phyloP scores from a whole-genome alignment of 169 alveolate species.

The Cystoisospora suis region DNA sequence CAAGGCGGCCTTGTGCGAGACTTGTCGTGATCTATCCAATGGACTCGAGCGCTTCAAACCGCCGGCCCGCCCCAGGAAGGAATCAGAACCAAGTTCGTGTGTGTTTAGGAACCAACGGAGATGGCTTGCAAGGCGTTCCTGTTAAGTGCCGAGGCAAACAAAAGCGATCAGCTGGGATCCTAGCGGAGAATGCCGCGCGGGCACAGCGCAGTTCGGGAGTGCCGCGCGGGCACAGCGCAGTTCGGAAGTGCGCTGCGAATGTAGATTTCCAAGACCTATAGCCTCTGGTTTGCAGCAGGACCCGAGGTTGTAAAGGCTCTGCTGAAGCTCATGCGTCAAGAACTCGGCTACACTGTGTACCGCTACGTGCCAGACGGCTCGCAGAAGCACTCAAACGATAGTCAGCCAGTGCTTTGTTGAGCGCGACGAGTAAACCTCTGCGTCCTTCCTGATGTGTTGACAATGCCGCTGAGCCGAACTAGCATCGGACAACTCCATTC shows the following conservation, averaged over 20 bases:
- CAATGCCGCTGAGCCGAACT: background rate
- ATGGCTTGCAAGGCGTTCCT: slow-evolving; percentile 42
- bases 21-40: too few relatives aligned
- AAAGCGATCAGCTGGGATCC: background rate
- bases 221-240: background rate
- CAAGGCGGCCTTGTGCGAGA: background rate
- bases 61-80: too few relatives aligned
- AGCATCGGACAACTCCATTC: background rate
- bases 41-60: too few relatives aligned
- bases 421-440: background rate
- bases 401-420: background rate
- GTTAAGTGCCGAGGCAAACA: background rate
- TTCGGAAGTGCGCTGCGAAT: background rate
- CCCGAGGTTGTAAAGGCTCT: background rate
- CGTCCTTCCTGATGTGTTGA: background rate
- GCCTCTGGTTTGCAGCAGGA: background rate
- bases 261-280: background rate
- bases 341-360: too few relatives aligned
- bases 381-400: background rate
- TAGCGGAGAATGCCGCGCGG: background rate
- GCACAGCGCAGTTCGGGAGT: background rate
- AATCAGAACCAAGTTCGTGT: background rate
- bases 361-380: too few relatives aligned
- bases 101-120: slow-evolving; percentile 34
- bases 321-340: too few relatives aligned